Base-by-base conservation (phyloP, 2,329 filamentous ascomycete species). In the Xylaria arbuscula region DNA sequence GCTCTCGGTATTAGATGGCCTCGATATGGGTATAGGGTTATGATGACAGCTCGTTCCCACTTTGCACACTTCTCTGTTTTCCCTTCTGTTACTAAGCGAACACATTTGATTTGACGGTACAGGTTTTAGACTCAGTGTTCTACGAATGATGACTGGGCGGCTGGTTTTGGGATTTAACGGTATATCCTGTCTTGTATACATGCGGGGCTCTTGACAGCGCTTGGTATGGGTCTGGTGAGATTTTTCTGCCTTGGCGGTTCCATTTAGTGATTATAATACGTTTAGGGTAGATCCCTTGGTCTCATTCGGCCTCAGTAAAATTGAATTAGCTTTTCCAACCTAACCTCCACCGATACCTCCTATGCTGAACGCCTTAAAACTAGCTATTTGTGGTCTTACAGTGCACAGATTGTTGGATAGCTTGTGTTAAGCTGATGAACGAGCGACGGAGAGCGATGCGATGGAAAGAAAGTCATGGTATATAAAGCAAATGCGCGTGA, bases 1-100 rank as follows among this genome's bases (percentile, higher is more conserved):
- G n/a, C 67, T 66, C n/a, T 54, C 75, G 17, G 55, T 71, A 11
- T 50, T 76, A 28, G 76, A 76, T 24, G 72, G 72, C n/a, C 50
- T 76, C 28, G 72, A 75, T 58, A 61, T 76, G 62, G 69, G 71
- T 34, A 48, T 75, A 17, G 71, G 72, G 15, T 71, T 75, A 40
- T 75, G 68, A 47, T 71, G 61, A 72, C 64, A 72, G 22, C 36
- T 34, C 19, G 58, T 51, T 15, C 22, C 34, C n/a, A 22, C 54
- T 53, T 56, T 28, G 28, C 9, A 24, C 53, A 40, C 45, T 40
- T 45, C 7, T 51, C 62, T 60, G 51, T 34, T 55, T 40, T 34
- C 32, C 28, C 59, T n/a, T 54, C 55, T 45, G 50, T 45, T 51
- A 54, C 40, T 50, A 55, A 64, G 51, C 54, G 56, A 47, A 38